Evolutionary conservation across 177 flowering plant genomes (phyloP), one percentile per base, ranked within the genome.

Genomic region (Tripterygium wilfordii): DNA sequence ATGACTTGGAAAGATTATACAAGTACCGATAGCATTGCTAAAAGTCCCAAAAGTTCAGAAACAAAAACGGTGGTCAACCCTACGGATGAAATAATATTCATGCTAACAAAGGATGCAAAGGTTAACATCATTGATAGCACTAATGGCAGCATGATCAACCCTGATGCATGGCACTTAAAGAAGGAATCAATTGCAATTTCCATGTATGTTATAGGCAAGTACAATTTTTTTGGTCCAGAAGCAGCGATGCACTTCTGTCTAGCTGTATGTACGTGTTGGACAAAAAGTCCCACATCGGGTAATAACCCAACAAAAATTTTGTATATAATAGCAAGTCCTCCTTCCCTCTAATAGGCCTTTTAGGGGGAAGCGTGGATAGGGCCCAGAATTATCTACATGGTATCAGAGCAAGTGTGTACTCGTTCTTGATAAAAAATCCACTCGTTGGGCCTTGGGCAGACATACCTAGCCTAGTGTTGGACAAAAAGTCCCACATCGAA

Each of bases 161-260:
- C 81, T 36, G 56, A 24, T 43, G 61, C 82, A n/a, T 24, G 73
- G 57, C 79, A 57, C 24, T 62, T 60, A 54, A 85, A 71, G 58
- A 74, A 65, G 51, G 67, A 70, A 43, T 65, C 75, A 31, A 38
- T 64, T 60, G 89, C 88, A 1, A 55, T 87, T 70, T 67, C 94
- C 44, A 60, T 90, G 77, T 68, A 72, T 68, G 71, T 83, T 42
- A 67, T 85, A 74, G 96, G 97, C 75, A 80, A 80, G 94, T 72
- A 54, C 37, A 19, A 13, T 52, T 42, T 42, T 36, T 25, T 40
- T 13, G 3, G 10, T 4, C n/a, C 2, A 29, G 16, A 42, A 4
- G 6, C 29, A 42, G 1, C 3, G 4, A 12, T 15, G 24, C 30
- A 10, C 29, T 42, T 23, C n/a, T n/a, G n/a, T n/a, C n/a, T n/a